Evolutionary conservation across 192 early-diverging fungal genomes (phyloP).

Genomic region (Gigaspora rosea): DNA sequence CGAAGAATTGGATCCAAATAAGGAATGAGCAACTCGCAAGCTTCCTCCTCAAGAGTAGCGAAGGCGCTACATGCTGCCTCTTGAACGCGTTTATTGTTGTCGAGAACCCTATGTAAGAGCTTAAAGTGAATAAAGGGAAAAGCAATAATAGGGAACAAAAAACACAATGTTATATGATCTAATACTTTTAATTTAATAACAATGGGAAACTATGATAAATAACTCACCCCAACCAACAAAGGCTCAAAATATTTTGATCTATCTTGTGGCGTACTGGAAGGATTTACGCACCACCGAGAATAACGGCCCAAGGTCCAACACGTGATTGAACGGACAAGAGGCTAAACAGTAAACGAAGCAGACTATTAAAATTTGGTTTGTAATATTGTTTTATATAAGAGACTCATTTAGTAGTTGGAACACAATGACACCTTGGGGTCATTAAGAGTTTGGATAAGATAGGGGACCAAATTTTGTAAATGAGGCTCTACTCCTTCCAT

Average conservation of each 20-base stretch:
- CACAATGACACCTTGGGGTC: conserved; percentile 67
- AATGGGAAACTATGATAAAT: no score
- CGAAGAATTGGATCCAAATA: conserved; percentile 88
- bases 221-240: conserved; percentile 63
- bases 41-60: conserved; percentile 95
- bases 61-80: conserved; percentile 96
- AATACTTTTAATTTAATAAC: no score
- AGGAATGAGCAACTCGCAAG: conserved; percentile 75
- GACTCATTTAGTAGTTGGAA: no score
- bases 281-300: conserved; percentile 74
- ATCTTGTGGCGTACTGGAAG: conserved; percentile 52
- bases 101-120: conserved; percentile 74
- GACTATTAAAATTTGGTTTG: neutral
- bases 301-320: conserved; percentile 99
- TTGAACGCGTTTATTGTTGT: conserved; percentile 98
- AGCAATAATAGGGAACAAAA: no score
- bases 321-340: conserved; percentile 93
- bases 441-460: conserved; percentile 76
- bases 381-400: neutral
- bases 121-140: conserved; percentile 32
- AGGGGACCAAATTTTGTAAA: conserved; percentile 83
- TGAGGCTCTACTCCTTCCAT: conserved; percentile 87
- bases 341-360: conserved; percentile 45
- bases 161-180: no score
- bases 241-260: conserved; percentile 81